A percentile compares a stretch with the other conserved stretches of the same genome.
Conservation (phyloP, 768 basidiomycete genomes). For the Leccinellum luteum region DNA sequence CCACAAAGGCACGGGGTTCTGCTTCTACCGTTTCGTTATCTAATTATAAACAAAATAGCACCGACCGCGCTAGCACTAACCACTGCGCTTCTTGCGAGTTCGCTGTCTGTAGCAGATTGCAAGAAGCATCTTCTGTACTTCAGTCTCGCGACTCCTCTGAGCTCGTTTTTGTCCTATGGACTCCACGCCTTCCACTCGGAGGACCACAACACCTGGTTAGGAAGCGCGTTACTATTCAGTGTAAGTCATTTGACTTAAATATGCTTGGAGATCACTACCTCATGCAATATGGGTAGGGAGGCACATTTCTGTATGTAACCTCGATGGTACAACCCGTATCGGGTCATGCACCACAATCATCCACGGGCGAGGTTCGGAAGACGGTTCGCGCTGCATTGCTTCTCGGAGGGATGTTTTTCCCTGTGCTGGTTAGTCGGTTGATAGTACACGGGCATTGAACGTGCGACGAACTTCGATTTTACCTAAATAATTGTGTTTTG, state of each 20-base stretch:
- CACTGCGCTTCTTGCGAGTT: slow-evolving; percentile 75
- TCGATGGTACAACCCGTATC: slow-evolving; percentile 83
- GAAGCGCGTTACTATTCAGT: slow-evolving; percentile 78
- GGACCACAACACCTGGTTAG: slow-evolving; percentile 55
- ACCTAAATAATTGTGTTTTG: background rate
- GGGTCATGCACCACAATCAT: slow-evolving; percentile 36
- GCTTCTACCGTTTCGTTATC: background rate
- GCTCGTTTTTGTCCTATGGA: slow-evolving; percentile 74
- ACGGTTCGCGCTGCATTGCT: slow-evolving; percentile 51
- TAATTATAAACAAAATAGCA: slow-evolving; percentile 45
- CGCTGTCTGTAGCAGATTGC: slow-evolving; percentile 66
- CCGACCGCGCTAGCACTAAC: slow-evolving; percentile 91
- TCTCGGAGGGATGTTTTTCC: slow-evolving; percentile 67
- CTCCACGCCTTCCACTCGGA: slow-evolving; percentile 50
- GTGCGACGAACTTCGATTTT: background rate
- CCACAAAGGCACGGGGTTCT: slow-evolving; percentile 69
- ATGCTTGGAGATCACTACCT: background rate
- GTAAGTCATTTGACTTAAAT: slow-evolving; percentile 44
- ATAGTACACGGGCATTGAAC: slow-evolving; percentile 58
- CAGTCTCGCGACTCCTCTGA: slow-evolving; percentile 78
- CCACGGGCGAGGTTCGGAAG: slow-evolving; percentile 43
- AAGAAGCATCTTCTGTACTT: slow-evolving; percentile 76
- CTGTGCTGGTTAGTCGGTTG: slow-evolving; percentile 55
- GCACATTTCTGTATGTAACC: slow-evolving; percentile 93
- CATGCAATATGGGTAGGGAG: slow-evolving; percentile 52